A percentile compares a stretch with the other conserved stretches of the same genome.
phyloP scores from a whole-genome alignment of 257 asterid genomes.

The Coffea eugenioides region DNA sequence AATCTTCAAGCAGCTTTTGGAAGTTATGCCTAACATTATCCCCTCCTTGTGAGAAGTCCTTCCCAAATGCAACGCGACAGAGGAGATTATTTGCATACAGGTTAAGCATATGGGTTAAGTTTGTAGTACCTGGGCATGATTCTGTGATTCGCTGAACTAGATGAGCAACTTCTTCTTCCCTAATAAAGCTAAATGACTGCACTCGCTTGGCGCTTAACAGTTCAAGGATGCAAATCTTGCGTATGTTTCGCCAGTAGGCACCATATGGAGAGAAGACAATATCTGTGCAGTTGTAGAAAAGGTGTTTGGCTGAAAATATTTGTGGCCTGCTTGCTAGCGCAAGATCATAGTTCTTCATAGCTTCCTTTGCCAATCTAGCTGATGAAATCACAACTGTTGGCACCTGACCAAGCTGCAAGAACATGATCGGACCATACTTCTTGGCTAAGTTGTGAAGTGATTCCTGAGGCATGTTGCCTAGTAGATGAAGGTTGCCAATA shows the following conservation, averaged over 20 bases:
- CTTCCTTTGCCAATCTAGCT: slow-evolving; percentile 48
- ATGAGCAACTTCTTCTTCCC: slow-evolving; percentile 45
- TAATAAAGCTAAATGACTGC: slow-evolving; percentile 36
- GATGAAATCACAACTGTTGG: slow-evolving; percentile 53
- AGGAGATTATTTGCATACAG: slow-evolving; percentile 49
- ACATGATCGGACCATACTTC: slow-evolving; percentile 46
- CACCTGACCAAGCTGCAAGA: slow-evolving; percentile 49
- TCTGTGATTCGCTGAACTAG: slow-evolving; percentile 35
- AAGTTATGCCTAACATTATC: slow-evolving; percentile 46
- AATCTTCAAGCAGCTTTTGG: slow-evolving; percentile 45
- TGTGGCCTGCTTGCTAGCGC: slow-evolving; percentile 50
- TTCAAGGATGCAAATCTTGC: slow-evolving; percentile 43
- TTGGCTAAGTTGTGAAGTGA: slow-evolving; percentile 40
- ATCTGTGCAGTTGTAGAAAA: slow-evolving; percentile 51
- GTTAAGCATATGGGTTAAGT: slow-evolving; percentile 31
- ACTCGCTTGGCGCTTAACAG: slow-evolving; percentile 45
- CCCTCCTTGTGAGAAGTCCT: slow-evolving; percentile 43
- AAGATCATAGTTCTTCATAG: slow-evolving; percentile 41
- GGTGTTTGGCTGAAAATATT: slow-evolving; percentile 46
- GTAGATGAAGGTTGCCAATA: slow-evolving; percentile 61
- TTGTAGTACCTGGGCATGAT: slow-evolving; percentile 14
- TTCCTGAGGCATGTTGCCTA: slow-evolving; percentile 50
- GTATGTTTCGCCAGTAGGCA: slow-evolving; percentile 45
- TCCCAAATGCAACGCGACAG: slow-evolving; percentile 47
- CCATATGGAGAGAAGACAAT: slow-evolving; percentile 50